phyloP scores from a whole-genome alignment of 805 yeast species.

The Monosporozyma aquatica region DNA sequence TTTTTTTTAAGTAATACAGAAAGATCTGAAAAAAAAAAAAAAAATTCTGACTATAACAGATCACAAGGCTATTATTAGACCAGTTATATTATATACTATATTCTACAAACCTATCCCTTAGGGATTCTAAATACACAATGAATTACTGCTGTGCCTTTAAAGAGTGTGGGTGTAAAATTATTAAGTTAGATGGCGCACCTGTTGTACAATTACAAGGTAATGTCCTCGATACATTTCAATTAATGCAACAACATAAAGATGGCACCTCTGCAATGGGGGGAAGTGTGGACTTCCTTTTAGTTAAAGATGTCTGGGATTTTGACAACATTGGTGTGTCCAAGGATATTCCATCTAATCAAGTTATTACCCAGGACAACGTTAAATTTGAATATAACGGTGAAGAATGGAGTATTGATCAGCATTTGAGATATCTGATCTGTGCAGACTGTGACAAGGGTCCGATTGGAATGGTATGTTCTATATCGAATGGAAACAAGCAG shows the following conservation, averaged over 20 bases:
- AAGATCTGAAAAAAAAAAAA: not conserved
- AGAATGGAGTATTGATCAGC: conserved; percentile 22
- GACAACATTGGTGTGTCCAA: conserved; percentile 71
- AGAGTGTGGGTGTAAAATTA: conserved; percentile 18
- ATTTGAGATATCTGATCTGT: conserved; percentile 53
- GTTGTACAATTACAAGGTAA: conserved; percentile 8
- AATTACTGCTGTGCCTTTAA: conserved; percentile 17
- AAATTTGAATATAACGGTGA: conserved; percentile 16
- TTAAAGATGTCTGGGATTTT: conserved; percentile 65
- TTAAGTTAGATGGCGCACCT: conserved; percentile 10
- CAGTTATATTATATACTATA: too few species aligned
- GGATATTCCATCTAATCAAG: conserved; percentile 16
- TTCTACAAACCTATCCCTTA: too few species aligned
- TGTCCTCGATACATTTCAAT: conserved; percentile 12
- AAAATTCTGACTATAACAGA: not conserved
- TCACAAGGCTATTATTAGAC: too few species aligned
- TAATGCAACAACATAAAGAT: conserved; percentile 13
- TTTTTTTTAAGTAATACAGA: too few species aligned
- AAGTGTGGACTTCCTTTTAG: conserved; percentile 31
- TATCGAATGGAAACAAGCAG: conserved; percentile 12
- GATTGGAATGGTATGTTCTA: conserved; percentile 51
- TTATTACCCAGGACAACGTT: conserved; percentile 11
- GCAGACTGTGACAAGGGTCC: conserved; percentile 78
- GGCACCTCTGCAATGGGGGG: not conserved
- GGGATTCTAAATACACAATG: conserved; percentile 14